Evolutionary conservation across 176 grass and related monocot species (phyloP).

Genomic region (Cocos nucifera): DNA sequence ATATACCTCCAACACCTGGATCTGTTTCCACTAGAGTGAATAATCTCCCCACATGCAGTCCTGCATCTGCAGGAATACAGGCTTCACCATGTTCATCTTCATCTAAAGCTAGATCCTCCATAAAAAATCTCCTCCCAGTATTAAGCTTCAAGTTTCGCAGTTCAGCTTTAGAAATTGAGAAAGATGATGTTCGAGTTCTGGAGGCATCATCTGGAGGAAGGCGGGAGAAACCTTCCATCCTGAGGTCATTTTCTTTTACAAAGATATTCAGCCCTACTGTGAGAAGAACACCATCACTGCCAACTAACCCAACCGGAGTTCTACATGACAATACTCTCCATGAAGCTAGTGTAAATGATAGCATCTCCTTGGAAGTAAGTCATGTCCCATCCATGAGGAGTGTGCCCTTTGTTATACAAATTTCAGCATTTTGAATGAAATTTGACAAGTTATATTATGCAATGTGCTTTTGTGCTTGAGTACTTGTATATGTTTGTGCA

Average conservation of each 20-base stretch:
- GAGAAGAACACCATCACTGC: slow-evolving; percentile 41
- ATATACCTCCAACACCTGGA: slow-evolving; percentile 15
- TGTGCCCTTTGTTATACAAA: not conserved
- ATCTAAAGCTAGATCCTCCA: slow-evolving; percentile 33
- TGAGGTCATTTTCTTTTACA: slow-evolving; percentile 35
- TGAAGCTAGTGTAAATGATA: slow-evolving; percentile 2
- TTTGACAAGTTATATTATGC: too few relatives aligned
- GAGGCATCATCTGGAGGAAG: slow-evolving; percentile 20
- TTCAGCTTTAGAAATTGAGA: slow-evolving; percentile 13
- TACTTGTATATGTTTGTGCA: too few relatives aligned
- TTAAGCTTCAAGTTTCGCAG: slow-evolving; percentile 56
- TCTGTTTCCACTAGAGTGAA: slow-evolving; percentile 16
- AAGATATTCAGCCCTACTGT: slow-evolving; percentile 45
- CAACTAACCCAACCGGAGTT: slow-evolving; percentile 9
- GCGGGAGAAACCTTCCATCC: slow-evolving; percentile 27
- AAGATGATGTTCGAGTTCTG: slow-evolving; percentile 4
- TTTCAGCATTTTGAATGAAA: not conserved
- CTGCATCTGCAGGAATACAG: not conserved
- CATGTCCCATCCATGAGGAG: not conserved
- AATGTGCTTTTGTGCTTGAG: too few relatives aligned
- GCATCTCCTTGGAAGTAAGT: slow-evolving; percentile 22
- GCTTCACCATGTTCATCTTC: slow-evolving; percentile 39
- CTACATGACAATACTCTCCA: slow-evolving; percentile 7
- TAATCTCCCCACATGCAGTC: not conserved
- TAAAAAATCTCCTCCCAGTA: slow-evolving; percentile 40